phyloP scores from a whole-genome alignment of 257 asterid genomes.

The Haberlea rhodopensis region DNA sequence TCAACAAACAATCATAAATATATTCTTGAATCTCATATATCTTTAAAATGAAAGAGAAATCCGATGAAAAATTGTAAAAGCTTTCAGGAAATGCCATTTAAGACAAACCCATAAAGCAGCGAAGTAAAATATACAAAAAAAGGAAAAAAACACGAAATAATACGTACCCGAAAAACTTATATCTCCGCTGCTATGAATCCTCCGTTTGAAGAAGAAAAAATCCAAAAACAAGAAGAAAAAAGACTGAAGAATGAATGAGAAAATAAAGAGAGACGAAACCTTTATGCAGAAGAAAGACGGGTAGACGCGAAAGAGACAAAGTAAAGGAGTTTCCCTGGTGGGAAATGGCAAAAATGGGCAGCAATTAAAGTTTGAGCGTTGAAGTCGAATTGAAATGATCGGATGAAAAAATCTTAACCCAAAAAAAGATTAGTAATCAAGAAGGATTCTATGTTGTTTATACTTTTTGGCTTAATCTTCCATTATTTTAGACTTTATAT shows the following conservation, averaged over 20 bases:
- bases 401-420: background rate
- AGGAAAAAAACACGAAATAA: background rate
- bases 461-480: too few species aligned
- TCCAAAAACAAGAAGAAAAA: background rate
- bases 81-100: background rate
- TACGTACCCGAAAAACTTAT: background rate
- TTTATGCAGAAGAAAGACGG: conserved; percentile 8
- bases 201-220: background rate
- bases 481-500: too few species aligned
- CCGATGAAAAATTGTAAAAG: background rate
- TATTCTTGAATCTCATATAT: background rate
- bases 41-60: background rate
- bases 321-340: background rate
- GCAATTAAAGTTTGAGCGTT: too few species aligned
- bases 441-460: background rate
- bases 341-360: background rate
- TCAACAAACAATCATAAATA: background rate
- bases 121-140: background rate
- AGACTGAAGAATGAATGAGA: background rate
- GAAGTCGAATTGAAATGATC: background rate
- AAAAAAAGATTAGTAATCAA: background rate
- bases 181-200: background rate
- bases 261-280: conserved; percentile 2
- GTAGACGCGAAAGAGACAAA: background rate
- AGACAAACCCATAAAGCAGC: background rate